phyloP scores from a whole-genome alignment of 805 yeast species.

The Lachancea dasiensis region DNA sequence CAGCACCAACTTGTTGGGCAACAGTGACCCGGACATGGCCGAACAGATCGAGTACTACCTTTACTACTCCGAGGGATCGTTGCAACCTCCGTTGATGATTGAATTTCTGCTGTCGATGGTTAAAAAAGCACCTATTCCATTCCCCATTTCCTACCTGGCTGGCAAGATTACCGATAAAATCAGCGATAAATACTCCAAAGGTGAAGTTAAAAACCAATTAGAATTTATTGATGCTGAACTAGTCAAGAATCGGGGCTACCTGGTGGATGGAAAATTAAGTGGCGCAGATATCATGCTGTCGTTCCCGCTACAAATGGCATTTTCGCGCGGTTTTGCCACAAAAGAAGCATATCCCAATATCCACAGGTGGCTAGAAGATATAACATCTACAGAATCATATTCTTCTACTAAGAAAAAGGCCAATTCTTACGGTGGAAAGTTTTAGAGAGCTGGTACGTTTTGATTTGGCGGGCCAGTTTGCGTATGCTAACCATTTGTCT shows the following conservation, averaged over 20 bases:
- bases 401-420: slow-evolving; percentile 15
- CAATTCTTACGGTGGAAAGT: slow-evolving; percentile 12
- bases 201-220: slow-evolving; percentile 39
- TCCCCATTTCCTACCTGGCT: slow-evolving; percentile 42
- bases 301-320: slow-evolving; percentile 37
- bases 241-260: slow-evolving; percentile 34
- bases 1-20: slow-evolving; percentile 33
- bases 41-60: slow-evolving; percentile 45
- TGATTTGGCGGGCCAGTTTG: not conserved
- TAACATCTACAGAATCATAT: slow-evolving; percentile 15
- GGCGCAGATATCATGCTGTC: slow-evolving; percentile 52
- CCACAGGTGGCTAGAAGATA: slow-evolving; percentile 19
- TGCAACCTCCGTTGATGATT: slow-evolving; percentile 44
- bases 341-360: slow-evolving; percentile 23
- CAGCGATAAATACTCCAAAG: slow-evolving; percentile 43
- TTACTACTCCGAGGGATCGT: slow-evolving; percentile 57
- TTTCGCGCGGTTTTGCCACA: slow-evolving; percentile 13
- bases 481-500: not conserved
- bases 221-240: slow-evolving; percentile 39
- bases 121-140: slow-evolving; percentile 39
- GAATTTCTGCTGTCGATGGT: slow-evolving; percentile 35
- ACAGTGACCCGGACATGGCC: slow-evolving; percentile 36
- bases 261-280: slow-evolving; percentile 46
- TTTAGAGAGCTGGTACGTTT: not conserved
- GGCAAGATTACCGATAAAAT: slow-evolving; percentile 40